Conservation (phyloP, 2,329 filamentous ascomycete genomes). For the Exophiala aquamarina region DNA sequence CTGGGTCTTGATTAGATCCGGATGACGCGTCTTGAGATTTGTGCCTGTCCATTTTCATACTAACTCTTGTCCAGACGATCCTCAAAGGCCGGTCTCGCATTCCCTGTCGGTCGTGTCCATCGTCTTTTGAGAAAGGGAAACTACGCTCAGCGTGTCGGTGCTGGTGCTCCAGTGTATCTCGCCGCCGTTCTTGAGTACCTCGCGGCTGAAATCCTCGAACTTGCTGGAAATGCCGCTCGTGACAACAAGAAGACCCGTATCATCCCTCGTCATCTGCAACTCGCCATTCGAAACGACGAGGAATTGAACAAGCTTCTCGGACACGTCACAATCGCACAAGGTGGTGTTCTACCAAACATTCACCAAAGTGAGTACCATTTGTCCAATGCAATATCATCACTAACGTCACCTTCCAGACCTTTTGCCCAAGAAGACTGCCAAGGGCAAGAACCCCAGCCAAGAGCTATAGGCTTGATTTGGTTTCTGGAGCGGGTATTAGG, state of each 20-base stretch:
- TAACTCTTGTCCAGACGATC: constrained; percentile 67
- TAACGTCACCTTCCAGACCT: constrained; percentile 67
- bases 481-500: constrained; percentile 66
- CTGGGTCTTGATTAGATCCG: constrained; percentile 10
- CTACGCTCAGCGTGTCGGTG: constrained; percentile 99
- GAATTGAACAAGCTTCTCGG: constrained; percentile 98
- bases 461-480: constrained; percentile 77
- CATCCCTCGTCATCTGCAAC: constrained; percentile 97
- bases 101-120: constrained; percentile 98
- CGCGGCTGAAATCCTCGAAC: constrained; percentile 96
- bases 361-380: constrained; percentile 75
- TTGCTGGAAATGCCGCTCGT: constrained; percentile 96
- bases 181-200: constrained; percentile 98
- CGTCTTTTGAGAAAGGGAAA: constrained; percentile 98
- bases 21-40: constrained; percentile 45
- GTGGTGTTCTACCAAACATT: constrained; percentile 95
- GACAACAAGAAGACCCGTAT: constrained; percentile 99
- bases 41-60: background rate
- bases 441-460: constrained; percentile 91
- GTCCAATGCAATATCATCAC: constrained; percentile 31
- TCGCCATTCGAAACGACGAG: constrained; percentile 99
- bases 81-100: constrained; percentile 98
- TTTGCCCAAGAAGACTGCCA: constrained; percentile 97
- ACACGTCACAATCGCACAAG: constrained; percentile 94
- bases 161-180: constrained; percentile 94